Conservation (phyloP, 768 basidiomycete species). For the Hemileccinum impolitum region DNA sequence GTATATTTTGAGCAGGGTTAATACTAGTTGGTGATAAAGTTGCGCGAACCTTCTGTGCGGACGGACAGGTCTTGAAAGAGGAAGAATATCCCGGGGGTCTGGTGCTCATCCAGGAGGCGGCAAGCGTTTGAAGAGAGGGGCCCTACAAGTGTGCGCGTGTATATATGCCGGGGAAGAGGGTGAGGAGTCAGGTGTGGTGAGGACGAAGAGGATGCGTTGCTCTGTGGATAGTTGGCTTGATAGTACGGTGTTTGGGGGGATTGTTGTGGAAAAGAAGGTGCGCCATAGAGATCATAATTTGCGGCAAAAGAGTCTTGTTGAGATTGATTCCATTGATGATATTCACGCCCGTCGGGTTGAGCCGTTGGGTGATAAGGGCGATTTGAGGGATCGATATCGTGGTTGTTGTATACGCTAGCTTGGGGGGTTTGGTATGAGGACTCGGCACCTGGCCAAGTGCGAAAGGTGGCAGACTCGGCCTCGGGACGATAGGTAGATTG, state of each 20-base stretch:
- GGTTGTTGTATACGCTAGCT: slow-evolving; percentile 21
- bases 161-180: slow-evolving; percentile 62
- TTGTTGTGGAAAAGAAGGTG: slow-evolving; percentile 28
- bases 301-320: slow-evolving; percentile 25
- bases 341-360: slow-evolving; percentile 39
- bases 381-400: slow-evolving; percentile 41
- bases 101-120: slow-evolving; percentile 79
- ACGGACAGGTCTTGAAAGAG: slow-evolving; percentile 94
- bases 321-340: slow-evolving; percentile 28
- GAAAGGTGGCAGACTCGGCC: slow-evolving; percentile 39
- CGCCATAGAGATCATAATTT: slow-evolving; percentile 26
- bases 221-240: slow-evolving; percentile 24
- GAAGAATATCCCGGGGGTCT: slow-evolving; percentile 87
- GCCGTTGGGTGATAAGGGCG: slow-evolving; percentile 29
- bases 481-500: slow-evolving; percentile 29
- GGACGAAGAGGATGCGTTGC: slow-evolving; percentile 23
- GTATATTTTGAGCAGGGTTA: slow-evolving; percentile 19
- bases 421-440: slow-evolving; percentile 35
- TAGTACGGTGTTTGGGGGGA: slow-evolving; percentile 30
- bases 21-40: slow-evolving; percentile 26
- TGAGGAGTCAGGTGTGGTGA: slow-evolving; percentile 33
- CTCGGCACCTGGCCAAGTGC: slow-evolving; percentile 46
- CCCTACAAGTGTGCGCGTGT: slow-evolving; percentile 87
- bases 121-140: slow-evolving; percentile 85
- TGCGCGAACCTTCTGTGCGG: slow-evolving; percentile 75